These are phyloP conservation scores for Malus sieversii DNA, from an alignment of 306 rosid species.

Conservation along the genomic window DNA sequence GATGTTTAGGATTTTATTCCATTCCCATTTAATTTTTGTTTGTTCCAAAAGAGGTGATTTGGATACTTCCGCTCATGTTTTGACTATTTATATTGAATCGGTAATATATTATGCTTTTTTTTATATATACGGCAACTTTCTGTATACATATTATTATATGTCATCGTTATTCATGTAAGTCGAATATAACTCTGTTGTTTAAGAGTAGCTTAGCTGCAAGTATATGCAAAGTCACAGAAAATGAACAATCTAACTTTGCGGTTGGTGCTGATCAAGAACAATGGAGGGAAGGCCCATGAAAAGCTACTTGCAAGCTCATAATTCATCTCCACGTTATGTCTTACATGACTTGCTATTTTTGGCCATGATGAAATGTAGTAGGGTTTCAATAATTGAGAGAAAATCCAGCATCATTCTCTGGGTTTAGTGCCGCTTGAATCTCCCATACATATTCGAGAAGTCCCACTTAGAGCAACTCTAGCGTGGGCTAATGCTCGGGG, in stretches of 20 bases:
- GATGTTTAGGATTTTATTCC: too few species aligned
- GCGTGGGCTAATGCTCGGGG: too few species aligned
- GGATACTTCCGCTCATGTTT: too few species aligned
- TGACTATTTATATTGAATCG: too few species aligned
- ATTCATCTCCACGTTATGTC: neutral
- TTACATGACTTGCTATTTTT: neutral
- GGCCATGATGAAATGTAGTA: neutral
- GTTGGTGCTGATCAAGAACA: neutral
- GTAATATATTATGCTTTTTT: too few species aligned
- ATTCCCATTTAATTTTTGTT: too few species aligned
- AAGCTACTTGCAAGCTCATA: neutral
- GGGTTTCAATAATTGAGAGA: neutral
- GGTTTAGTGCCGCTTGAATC: slow-evolving; percentile 5
- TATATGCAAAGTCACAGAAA: neutral
- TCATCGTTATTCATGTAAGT: neutral
- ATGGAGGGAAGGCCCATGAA: neutral
- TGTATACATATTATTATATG: too few species aligned
- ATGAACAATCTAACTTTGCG: neutral
- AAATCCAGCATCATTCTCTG: neutral
- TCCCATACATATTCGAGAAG: neutral
- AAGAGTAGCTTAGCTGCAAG: neutral
- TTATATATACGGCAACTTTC: too few species aligned
- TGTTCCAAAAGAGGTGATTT: too few species aligned
- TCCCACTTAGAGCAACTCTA: neutral
- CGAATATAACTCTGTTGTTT: neutral